A percentile compares a stretch with the other conserved stretches of the same genome.
Evolutionary conservation across 2,329 filamentous ascomycete species (phyloP).

Genomic region (Lecanicillium sp.): DNA sequence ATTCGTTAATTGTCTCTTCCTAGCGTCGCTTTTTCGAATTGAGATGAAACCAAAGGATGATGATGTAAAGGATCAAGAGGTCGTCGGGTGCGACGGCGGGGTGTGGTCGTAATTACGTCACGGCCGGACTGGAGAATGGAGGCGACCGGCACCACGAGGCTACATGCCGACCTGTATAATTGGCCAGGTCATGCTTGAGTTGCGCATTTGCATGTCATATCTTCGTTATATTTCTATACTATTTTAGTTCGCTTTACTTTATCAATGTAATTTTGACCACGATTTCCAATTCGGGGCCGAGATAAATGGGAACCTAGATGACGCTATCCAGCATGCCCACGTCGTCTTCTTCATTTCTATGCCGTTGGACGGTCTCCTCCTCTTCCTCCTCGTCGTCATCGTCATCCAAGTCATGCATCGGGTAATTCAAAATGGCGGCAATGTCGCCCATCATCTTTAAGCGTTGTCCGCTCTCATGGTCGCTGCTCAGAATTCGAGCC

Average conservation of each 20-base stretch:
- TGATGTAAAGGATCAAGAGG: too few species aligned
- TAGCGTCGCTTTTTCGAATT: too few species aligned
- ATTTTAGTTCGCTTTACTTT: slow-evolving; percentile 5
- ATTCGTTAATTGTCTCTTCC: too few species aligned
- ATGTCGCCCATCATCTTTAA: slow-evolving; percentile 80
- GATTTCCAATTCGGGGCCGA: too few species aligned
- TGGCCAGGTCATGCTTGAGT: too few species aligned
- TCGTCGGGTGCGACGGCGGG: too few species aligned
- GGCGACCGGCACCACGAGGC: too few species aligned
- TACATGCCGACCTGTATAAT: too few species aligned
- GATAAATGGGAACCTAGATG: too few species aligned
- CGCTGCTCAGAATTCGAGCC: slow-evolving; percentile 79
- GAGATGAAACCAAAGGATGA: too few species aligned
- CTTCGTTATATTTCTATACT: not conserved
- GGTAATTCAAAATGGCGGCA: slow-evolving; percentile 85
- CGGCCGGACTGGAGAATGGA: too few species aligned
- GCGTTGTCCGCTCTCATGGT: slow-evolving; percentile 87
- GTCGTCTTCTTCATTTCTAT: slow-evolving; percentile 19
- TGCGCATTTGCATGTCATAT: not conserved
- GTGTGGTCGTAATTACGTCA: too few species aligned
- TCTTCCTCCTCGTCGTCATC: slow-evolving; percentile 43
- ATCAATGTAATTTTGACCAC: slow-evolving; percentile 6
- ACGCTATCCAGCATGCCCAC: slow-evolving; percentile 24
- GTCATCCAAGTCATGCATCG: slow-evolving; percentile 73
- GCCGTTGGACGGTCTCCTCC: slow-evolving; percentile 8